Evolutionary conservation across 176 grass and related monocot genomes (phyloP).

Genomic region (Pontederia paniculata): DNA sequence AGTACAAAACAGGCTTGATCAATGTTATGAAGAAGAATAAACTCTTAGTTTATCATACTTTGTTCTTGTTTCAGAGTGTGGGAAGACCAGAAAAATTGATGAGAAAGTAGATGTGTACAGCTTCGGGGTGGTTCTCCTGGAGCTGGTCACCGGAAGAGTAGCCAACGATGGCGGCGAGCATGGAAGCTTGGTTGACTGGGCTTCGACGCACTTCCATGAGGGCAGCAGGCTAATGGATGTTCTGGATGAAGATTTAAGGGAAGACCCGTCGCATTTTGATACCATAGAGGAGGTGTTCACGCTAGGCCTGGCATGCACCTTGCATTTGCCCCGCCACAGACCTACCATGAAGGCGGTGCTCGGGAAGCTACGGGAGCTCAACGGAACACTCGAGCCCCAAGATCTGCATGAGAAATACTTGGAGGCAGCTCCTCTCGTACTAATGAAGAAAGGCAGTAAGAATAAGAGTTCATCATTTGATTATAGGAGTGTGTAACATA

Average conservation of each 20-base stretch:
- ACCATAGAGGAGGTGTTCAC: background rate
- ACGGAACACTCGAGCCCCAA: background rate
- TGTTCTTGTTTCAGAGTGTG: constrained; percentile 30
- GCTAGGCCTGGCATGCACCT: constrained; percentile 28
- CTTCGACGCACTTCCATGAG: constrained; percentile 14
- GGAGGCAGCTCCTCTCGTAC: too few species aligned
- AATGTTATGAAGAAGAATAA: background rate
- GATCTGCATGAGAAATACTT: too few species aligned
- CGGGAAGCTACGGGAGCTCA: background rate
- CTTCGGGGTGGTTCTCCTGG: constrained; percentile 69
- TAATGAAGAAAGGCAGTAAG: too few species aligned
- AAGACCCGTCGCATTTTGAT: constrained; percentile 1
- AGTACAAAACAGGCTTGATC: too few species aligned
- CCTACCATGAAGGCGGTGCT: constrained; percentile 11
- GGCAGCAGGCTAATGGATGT: background rate
- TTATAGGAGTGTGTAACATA: too few species aligned
- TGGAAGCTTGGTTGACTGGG: constrained; percentile 37
- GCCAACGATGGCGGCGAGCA: constrained; percentile 27
- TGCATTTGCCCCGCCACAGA: constrained; percentile 2
- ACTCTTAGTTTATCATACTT: background rate
- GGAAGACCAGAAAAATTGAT: constrained; percentile 18
- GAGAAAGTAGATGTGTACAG: constrained; percentile 81
- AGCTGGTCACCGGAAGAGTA: constrained; percentile 30
- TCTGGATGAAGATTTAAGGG: constrained; percentile 29
- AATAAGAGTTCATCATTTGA: too few species aligned